Percentiles rank a stretch among this genome's conserved stretches.
Conservation (phyloP, 148 eudicot species). For the Rhododendron henanense region DNA sequence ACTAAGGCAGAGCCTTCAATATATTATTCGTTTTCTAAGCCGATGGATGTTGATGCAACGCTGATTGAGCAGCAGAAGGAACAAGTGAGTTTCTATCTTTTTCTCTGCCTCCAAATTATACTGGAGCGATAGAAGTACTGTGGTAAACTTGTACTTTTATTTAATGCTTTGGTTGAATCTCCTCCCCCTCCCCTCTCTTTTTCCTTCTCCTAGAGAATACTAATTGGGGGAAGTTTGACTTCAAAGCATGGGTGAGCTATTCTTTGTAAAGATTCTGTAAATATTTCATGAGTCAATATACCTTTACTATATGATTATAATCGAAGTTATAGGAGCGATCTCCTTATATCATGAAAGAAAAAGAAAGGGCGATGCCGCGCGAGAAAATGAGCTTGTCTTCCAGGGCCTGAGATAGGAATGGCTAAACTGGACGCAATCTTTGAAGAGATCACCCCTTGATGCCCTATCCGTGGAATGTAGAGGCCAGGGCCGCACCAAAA, state of each 20-base stretch:
- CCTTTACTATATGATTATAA: not conserved
- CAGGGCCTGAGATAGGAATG: not conserved
- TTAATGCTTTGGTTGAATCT: not conserved
- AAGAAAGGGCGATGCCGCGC: not conserved
- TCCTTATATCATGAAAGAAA: not conserved
- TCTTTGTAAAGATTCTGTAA: not conserved
- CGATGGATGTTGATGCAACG: conserved; percentile 58
- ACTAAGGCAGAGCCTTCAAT: conserved; percentile 91
- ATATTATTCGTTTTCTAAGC: conserved; percentile 62
- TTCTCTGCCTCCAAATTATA: not conserved
- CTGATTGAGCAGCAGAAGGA: conserved; percentile 62
- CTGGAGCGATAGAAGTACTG: not conserved
- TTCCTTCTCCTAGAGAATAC: not conserved
- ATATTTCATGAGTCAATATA: not conserved
- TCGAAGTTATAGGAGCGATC: not conserved
- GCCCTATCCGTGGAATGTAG: not conserved
- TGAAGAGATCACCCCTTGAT: not conserved
- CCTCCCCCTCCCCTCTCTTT: not conserved
- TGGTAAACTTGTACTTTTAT: not conserved
- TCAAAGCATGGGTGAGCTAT: not conserved
- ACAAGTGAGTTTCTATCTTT: conserved; percentile 42
- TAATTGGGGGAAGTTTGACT: not conserved
- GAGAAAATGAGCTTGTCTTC: not conserved
- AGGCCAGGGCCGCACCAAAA: not conserved
- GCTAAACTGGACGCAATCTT: not conserved